A percentile compares a stretch with the other conserved stretches of the same genome.
These are phyloP conservation scores for Sodiomyces alkalinus DNA, from an alignment of 2,329 filamentous ascomycete genomes.

Conservation along the genomic window DNA sequence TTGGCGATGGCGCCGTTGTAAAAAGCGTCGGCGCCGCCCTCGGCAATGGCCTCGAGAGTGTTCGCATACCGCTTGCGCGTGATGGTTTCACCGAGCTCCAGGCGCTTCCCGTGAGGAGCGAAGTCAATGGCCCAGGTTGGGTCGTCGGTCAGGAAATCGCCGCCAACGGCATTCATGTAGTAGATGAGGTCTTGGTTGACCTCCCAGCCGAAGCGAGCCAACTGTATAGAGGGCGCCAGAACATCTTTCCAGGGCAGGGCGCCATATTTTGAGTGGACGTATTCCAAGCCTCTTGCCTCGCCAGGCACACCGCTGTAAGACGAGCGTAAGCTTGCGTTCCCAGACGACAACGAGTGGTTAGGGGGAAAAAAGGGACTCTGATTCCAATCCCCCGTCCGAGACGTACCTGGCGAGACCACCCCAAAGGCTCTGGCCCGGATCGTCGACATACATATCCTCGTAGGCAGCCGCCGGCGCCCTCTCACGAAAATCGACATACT, in stretches of 20 bases:
- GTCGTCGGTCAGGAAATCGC: conserved; percentile 52
- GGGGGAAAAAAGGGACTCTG: too few species aligned
- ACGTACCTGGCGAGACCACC: conserved; percentile 60
- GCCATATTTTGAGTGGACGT: conserved; percentile 56
- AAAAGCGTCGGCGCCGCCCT: conserved; percentile 50
- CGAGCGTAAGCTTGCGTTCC: conserved; percentile 6
- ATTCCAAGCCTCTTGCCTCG: conserved; percentile 57
- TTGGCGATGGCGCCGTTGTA: conserved; percentile 56
- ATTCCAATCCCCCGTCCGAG: too few species aligned
- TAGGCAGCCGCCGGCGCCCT: conserved; percentile 66
- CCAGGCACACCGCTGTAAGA: conserved; percentile 44
- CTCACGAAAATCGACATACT: conserved; percentile 76
- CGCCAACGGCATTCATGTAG: conserved; percentile 46
- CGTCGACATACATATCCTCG: conserved; percentile 67
- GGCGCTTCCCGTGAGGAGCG: conserved; percentile 53
- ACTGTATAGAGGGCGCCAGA: conserved; percentile 52
- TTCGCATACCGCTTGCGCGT: conserved; percentile 60
- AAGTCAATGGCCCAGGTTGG: conserved; percentile 74
- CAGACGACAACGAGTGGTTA: too few species aligned
- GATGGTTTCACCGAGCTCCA: conserved; percentile 57
- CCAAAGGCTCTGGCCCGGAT: conserved; percentile 45
- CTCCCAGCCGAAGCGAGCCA: conserved; percentile 58
- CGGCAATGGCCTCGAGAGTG: conserved; percentile 55
- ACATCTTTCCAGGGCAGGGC: conserved; percentile 49
- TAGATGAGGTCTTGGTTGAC: conserved; percentile 55